Evolutionary conservation across 2,329 filamentous ascomycete species (phyloP), one percentile per base, ranked within the genome.

Genomic region (Cryphonectria japonica): DNA sequence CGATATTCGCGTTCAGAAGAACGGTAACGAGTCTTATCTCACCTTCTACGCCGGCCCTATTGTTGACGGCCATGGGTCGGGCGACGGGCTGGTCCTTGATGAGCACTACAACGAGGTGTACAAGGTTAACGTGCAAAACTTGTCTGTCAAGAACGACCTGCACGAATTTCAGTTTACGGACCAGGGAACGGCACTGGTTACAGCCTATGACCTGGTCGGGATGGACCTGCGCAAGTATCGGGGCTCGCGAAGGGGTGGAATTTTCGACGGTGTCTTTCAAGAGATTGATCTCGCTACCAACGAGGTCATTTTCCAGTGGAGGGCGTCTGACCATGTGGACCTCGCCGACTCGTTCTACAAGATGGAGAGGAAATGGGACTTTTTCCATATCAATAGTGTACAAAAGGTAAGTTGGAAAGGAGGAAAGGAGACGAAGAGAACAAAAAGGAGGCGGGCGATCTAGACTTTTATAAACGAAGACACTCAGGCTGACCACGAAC

Each of bases 301-400:
- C n/a, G 77, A 80, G 60, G 77, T 87, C 41, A 52, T 87, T 3
- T 87, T 86, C 72, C 82, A 86, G 73, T 88, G 86, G 83, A 79
- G 79, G 37, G 81, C 74, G 1, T 72, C 73, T 75, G 76, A 81
- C 6, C 76, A 80, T 71, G 77, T 79, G n/a, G 41, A 68, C 34
- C 60, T 73, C 16, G 69, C 69, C 37, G 73, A 73, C 73, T 8
- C 75, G 74, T 43, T 6, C 37, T 67, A 67, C 22, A 60, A 41
- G n/a, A n/a, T 67, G n/a, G 39, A 60, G 66, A 14, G 7, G 7
- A 41, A 68, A 14, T 61, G 39, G 54, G 41, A 46, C 16, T 87
- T 83, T 72, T 88, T 87, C 75, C 86, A 88, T 76, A 83, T 89
- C 77, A 87, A 88, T 77, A 85, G 85, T 50, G 79, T 88, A 29